Base-by-base conservation (phyloP, 2,329 filamentous ascomycete species). In the Fusarium floridanum region DNA sequence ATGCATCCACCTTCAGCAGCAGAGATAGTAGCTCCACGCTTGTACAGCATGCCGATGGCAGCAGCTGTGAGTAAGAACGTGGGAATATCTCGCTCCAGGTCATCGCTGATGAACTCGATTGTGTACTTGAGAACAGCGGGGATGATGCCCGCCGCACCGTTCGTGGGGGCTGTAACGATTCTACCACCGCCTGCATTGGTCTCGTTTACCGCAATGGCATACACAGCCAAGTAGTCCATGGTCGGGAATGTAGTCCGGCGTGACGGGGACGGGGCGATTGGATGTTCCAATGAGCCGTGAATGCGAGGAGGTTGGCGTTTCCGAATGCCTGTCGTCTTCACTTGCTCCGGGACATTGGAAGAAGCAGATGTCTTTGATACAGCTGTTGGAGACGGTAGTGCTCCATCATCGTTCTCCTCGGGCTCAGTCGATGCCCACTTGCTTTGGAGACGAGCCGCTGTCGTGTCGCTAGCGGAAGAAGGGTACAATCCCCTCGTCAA, bases 21-120 rank as follows among this genome's bases (percentile, higher is more conserved):
- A 0, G 86, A 87, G 69, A 88, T 88, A 22, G 86, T 88, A 0
- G 86, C 86, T 5, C 86, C 86, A 20, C 86, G 85, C 81, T 88
- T 88, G 81, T 87, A 88, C 24, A 88, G 82, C 86, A 88, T 88
- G 55, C 86, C 86, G 24, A 88, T 86, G 7, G 86, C 86, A 0
- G 86, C 82, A 2, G 86, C 84, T 2, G 86, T 88, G 2, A 88
- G 81, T 0, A 88, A 79, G 76, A 88, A 88, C 0, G 86, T 88
- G 6, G 84, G 81, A 12, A 87, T 82, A 65, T 88, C 86, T 53
- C 86, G 85, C 67, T 88, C 86, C 2, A 84, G 79, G 43, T 87
- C 85, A 70, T 88, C 86, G 75, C 85, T 87, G 76, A 88, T 82
- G 68, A 88, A 88, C 71, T 88, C 86, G 66, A 86, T 76, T 1